Evolutionary conservation across 306 rosid species (phyloP), one percentile per base, ranked within the genome.

Genomic region (Lagenaria siceraria): DNA sequence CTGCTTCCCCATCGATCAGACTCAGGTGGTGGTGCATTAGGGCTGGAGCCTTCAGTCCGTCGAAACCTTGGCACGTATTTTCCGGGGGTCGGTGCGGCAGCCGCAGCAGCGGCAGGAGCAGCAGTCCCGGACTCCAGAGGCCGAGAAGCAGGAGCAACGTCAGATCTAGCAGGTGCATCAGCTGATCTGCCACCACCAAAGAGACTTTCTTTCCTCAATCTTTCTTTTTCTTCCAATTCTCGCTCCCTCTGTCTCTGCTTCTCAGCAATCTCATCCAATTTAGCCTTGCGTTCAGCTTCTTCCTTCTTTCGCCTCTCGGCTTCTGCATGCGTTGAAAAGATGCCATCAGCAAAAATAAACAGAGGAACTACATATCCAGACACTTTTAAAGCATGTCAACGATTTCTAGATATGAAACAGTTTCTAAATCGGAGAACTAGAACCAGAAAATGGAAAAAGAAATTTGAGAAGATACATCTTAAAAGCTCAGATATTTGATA

Each of bases 151-250:
- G 78, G 80, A 61, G 84, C 80, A 79, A 84, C 93, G 71, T 81
- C 18, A 35, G 89, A 79, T 82, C 65, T 82, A 25, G 77, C 31
- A 63, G 85, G 48, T 9, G 79, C 89, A 63, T 87, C 97, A 4
- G 86, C 13, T 15, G 89, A 5, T 78, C 84, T 80, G 46, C 87
- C 88, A 42, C 36, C 55, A 43, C 75, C 56, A 14, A 88, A 73
- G 31, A 93, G 83, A 22, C 80, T 83, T 80, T 94, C 97, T 68
- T 84, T 87, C 84, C 88, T 82, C 31, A 72, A 86, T 78, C 79
- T 92, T 80, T 90, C 94, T 74, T 92, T 96, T 79, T 92, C 96
- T 56, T 92, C 98, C 4, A 90, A 77, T 68, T 96, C 99, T 77
- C 31, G 83, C 83, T 89, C 94, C 69, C 98, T 88, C 73, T 84